These are phyloP conservation scores for Lactifluus subvellereus DNA, from an alignment of 768 basidiomycete species.

Conservation along the genomic window DNA sequence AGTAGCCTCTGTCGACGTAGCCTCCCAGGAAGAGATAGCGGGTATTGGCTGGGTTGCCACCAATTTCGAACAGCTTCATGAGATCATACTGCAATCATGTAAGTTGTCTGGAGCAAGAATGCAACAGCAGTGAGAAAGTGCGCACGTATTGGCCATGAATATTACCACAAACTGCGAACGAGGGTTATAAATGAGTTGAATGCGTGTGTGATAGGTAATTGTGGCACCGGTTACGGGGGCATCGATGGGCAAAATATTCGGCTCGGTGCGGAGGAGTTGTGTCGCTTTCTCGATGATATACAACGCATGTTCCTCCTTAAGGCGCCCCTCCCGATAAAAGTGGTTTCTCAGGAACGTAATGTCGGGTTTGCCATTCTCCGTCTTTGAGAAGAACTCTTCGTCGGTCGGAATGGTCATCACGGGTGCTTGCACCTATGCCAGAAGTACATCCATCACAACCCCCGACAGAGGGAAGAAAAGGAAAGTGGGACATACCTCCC, in stretches of 20 bases:
- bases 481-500: conserved; percentile 64
- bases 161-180: conserved; percentile 52
- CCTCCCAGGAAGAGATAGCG: conserved; percentile 71
- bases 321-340: conserved; percentile 90
- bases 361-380: conserved; percentile 87
- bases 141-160: conserved; percentile 99
- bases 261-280: conserved; percentile 76
- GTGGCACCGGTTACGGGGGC: conserved; percentile 88
- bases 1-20: conserved; percentile 73
- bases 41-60: conserved; percentile 69
- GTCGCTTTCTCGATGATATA: conserved; percentile 77
- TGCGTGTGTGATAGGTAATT: not conserved
- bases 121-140: conserved; percentile 10
- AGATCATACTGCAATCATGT: conserved; percentile 53
- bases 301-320: conserved; percentile 92
- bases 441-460: not conserved
- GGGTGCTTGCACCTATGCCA: conserved; percentile 86
- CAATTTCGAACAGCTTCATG: conserved; percentile 35
- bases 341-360: conserved; percentile 97
- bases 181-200: not conserved
- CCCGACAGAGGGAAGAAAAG: not conserved
- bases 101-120: not conserved
- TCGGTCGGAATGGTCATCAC: conserved; percentile 88
- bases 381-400: conserved; percentile 82
- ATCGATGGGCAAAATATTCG: conserved; percentile 90